Evolutionary conservation across 805 yeast species (phyloP), one percentile per base, ranked within the genome.

Genomic region (Ogataea ganodermae): DNA sequence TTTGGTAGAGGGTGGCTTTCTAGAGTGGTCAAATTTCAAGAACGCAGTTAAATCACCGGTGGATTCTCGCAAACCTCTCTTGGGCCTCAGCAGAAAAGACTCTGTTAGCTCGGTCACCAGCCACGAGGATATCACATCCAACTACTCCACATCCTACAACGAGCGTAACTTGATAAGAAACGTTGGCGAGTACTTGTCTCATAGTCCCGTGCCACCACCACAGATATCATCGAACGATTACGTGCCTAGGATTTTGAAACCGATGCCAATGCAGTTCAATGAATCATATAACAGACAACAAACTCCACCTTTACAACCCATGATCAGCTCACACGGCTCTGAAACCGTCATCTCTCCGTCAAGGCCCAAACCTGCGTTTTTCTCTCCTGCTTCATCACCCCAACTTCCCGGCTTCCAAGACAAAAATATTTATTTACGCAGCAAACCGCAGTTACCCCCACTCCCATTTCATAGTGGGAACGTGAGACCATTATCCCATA

Each of bases 1-100:
- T 5, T 52, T 79, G 12, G 61, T 81, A 3, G 67, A 70, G 7
- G 88, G 86, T 22, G 95, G 94, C 0, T 75, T 81, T 48, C 66
- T 71, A 16, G 88, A 82, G 60, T 86, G 92, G 91, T 42, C 46
- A n/a, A 52, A 45, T 22, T 55, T 53, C 22, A 55, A 48, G 22
- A 41, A 45, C 3, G 27, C 55, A 6, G 45, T 59, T 6, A 49
- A 42, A 22, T 59, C 63, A 1, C 64, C 65, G 0, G 18, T 57
- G 13, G 49, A 49, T 6, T 49, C 49, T 27, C 51, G 58, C 6
- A 53, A 49, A 42, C 63, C 61, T 1, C 45, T 57, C 2, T 35
- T 53, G 10, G 53, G 54, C 12, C 39, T 40, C 3, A 42, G 51
- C 8, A 46, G 57, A 45, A 49, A 46, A 26, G 49, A 46, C 4